Evolutionary conservation across 345 rosid species (phyloP).

Genomic region (Bruguiera gymnorhiza): DNA sequence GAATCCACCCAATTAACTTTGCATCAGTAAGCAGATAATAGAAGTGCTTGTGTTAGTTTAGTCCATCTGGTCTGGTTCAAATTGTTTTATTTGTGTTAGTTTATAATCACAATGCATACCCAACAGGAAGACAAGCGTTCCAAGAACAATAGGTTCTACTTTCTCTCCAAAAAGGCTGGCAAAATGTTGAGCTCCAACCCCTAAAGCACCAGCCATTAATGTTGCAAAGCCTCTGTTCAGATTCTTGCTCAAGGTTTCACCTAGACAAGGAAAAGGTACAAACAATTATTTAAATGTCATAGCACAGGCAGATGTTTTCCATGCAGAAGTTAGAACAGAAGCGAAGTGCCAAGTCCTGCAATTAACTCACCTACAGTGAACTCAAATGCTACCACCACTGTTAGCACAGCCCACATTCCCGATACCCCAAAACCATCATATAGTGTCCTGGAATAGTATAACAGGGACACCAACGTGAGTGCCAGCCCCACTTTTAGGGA

Average conservation of each 20-base stretch:
- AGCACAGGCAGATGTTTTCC: background rate
- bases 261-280: constrained; percentile 1
- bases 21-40: background rate
- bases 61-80: background rate
- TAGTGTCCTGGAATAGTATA: constrained; percentile 26
- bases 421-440: constrained; percentile 29
- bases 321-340: no score
- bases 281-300: background rate
- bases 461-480: constrained; percentile 15
- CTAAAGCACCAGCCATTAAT: constrained; percentile 22
- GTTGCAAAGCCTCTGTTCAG: constrained; percentile 29
- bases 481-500: constrained; percentile 31
- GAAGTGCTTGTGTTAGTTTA: background rate
- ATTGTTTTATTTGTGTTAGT: no score
- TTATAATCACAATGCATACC: constrained; percentile 6
- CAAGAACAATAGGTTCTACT: constrained; percentile 24
- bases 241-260: constrained; percentile 27
- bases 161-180: constrained; percentile 22
- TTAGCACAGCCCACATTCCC: constrained; percentile 34
- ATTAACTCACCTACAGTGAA: constrained; percentile 27
- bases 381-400: constrained; percentile 28
- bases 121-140: constrained; percentile 21
- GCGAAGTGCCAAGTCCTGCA: background rate
- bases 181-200: constrained; percentile 24
- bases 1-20: background rate